Conservation (phyloP, 257 asterid genomes). For the Solanum ossicruentum region DNA sequence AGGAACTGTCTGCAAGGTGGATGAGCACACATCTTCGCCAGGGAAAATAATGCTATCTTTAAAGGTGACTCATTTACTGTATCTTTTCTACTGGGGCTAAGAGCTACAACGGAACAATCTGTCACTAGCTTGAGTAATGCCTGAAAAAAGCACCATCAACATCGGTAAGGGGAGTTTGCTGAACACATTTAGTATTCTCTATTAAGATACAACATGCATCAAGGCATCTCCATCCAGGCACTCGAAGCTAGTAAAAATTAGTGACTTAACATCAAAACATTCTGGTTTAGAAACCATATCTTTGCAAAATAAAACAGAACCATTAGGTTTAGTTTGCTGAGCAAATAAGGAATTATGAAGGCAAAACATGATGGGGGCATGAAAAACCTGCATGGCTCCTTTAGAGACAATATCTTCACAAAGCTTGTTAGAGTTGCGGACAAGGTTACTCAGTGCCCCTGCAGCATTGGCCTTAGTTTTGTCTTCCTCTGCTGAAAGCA, state of each 20-base stretch:
- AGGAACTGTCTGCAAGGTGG: conserved; percentile 75
- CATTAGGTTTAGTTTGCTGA: neutral
- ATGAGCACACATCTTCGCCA: conserved; percentile 91
- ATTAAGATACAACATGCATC: neutral
- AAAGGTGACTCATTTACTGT: conserved; percentile 76
- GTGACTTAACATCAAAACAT: neutral
- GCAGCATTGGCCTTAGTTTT: conserved; percentile 99
- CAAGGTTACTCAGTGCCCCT: conserved; percentile 95
- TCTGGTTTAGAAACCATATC: neutral
- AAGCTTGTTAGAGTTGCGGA: conserved; percentile 86
- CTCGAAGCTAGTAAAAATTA: neutral
- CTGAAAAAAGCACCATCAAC: conserved; percentile 23
- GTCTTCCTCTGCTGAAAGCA: conserved; percentile 82
- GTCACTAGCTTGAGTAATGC: conserved; percentile 82
- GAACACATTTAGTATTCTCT: neutral
- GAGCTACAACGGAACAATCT: conserved; percentile 59
- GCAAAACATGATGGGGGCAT: neutral
- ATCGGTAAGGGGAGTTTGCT: neutral
- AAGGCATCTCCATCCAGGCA: neutral
- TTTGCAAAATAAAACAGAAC: neutral
- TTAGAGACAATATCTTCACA: conserved; percentile 85
- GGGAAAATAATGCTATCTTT: conserved; percentile 75
- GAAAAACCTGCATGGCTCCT: conserved; percentile 89
- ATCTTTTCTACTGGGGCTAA: conserved; percentile 56
- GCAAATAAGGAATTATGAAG: neutral